Base-by-base conservation (phyloP, 148 eudicot species). In the Persicaria maculosa region DNA sequence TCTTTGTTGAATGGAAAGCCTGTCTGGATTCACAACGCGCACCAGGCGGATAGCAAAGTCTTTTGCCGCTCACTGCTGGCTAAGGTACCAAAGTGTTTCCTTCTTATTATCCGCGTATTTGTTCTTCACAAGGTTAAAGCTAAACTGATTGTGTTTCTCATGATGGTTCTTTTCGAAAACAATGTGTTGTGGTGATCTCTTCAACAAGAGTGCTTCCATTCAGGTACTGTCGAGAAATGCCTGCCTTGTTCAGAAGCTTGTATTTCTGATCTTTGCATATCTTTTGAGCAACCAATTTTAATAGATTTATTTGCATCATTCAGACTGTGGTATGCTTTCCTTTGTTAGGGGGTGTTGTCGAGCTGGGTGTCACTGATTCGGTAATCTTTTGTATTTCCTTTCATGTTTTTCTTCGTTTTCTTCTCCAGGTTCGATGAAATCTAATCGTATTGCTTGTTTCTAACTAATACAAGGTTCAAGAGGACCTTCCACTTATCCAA, bases 321-420 rank as follows among this genome's bases (percentile, higher is more conserved):
- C 86, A 89, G 94, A 90, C 94, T 47, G 84, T 90, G 55, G 88
- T 82, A 36, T 90, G 94, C 85, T 87, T 90, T 73, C 94, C 94
- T 12, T 84, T 80, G 76, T 77, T 77, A 69, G 88, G 84, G 52
- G 91, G 94, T 31, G 85, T 86, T 47, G 47, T 88, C 55, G 94
- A 90, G 84, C 80, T 90, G 20, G 94, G 94, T 19, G 76, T 82
- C 31, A 84, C 89, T 4, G 89, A 90, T 50, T 71, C 58, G 79
- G 94, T 90, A 48, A 83, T 6, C 17, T 16, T 58, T 47, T 5
- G 17, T 12, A 6, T 58, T 47, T 47, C 6, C 11, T 6, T 10
- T 20, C 25, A 16, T 20, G 64, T 16, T 16, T 58, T 58, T 52
- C 7, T 58, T 58, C 6, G 7, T 47, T 47, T 16, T 3, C 25